Evolutionary conservation across 106 monocot genomes (phyloP).

Genomic region (Allium fistulosum): DNA sequence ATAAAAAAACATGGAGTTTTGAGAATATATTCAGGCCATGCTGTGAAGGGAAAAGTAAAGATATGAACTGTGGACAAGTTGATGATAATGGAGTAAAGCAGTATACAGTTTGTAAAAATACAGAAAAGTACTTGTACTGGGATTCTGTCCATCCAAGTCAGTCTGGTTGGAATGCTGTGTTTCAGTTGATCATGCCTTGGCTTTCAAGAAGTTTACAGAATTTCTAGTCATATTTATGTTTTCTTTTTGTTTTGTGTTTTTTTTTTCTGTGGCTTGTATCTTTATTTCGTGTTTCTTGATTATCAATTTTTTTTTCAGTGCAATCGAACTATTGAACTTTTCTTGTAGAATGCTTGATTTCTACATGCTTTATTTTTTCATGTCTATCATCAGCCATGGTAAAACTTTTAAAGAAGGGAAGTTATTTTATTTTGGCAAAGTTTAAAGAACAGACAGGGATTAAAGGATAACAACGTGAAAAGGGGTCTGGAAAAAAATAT

Average conservation of each 20-base stretch:
- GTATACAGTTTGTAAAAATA: slow-evolving; percentile 10
- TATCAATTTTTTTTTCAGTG: not conserved
- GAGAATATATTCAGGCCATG: slow-evolving; percentile 17
- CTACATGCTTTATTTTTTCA: too few relatives aligned
- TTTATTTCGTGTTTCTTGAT: not conserved
- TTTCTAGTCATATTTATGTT: not conserved
- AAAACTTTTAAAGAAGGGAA: too few relatives aligned
- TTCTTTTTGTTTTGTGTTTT: not conserved
- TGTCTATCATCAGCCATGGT: too few relatives aligned
- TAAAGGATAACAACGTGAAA: not conserved
- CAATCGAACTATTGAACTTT: too few relatives aligned
- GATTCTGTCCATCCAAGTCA: slow-evolving; percentile 18
- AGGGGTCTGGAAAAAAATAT: not conserved
- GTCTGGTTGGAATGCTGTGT: slow-evolving; percentile 22
- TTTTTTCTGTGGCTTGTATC: not conserved
- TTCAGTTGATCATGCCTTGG: slow-evolving; percentile 6
- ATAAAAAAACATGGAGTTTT: slow-evolving; percentile 5
- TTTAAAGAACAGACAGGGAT: too few relatives aligned
- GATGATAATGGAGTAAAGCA: slow-evolving; percentile 13
- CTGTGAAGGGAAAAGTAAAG: slow-evolving; percentile 1
- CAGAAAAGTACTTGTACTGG: slow-evolving; percentile 15
- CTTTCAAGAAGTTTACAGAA: not conserved
- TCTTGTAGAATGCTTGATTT: too few relatives aligned
- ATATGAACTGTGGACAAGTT: slow-evolving; percentile 8
- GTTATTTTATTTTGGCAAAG: too few relatives aligned